Evolutionary conservation across 106 monocot genomes (phyloP), one percentile per base, ranked within the genome.

Genomic region (Hemerocallis citrina): DNA sequence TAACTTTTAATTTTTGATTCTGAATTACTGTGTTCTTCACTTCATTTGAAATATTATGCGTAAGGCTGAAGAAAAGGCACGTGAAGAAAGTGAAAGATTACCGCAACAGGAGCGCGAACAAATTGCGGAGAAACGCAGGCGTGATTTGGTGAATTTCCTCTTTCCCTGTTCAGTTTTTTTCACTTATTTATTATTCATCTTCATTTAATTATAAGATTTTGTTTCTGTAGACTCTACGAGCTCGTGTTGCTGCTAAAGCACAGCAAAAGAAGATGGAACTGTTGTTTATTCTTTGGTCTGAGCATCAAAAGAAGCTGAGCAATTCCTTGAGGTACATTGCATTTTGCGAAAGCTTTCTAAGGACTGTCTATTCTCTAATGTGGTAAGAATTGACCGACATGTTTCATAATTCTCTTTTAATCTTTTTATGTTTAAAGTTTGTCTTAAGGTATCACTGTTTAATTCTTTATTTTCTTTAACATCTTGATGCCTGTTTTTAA

Each of bases 221-320:
- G 55, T 38, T 21, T 60, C 17, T 61, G 16, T 34, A 98, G 98
- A 98, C 80, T 7, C 74, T 98, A 34, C 79, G 88, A 73, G 98
- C 98, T 67, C 98, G 98, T 74, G 88, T 98, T 81, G 85, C 85
- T 74, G 98, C 98, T 6, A 98, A 98, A 58, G 92, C 91, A 14
- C 85, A 98, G 59, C 79, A 92, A 70, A 98, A 98, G 73, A 82
- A 79, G 67, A 62, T 88, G 75, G 98, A 98, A 61, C 72, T 98
- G 54, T 68, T 88, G 19, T 98, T 88, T 74, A 61, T 98, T 69
- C 68, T 67, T 55, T 98, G 98, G 98, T 46, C 92, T 73, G 88
- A 98, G 85, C 98, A 98, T 68, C 88, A 98, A 64, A 98, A 88
- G 66, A 92, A 66, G 68, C 92, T 98, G 45, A 81, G 82, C 79